Base-by-base conservation (phyloP, 192 early-diverging fungal genomes). In the Coemansia sp. region DNA sequence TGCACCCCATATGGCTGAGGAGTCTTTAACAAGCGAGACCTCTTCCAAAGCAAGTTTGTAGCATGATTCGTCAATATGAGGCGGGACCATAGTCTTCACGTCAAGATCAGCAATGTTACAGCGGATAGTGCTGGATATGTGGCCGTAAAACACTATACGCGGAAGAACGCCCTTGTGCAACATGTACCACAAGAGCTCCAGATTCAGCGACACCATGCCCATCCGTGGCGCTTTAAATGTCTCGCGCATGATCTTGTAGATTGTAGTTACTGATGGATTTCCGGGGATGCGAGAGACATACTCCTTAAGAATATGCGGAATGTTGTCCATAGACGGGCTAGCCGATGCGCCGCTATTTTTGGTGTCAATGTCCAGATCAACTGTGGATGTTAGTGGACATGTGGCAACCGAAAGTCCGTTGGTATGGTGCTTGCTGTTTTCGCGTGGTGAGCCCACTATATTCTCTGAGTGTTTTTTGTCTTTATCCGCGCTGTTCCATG, bases 191-290 rank as follows among this genome's bases (percentile, higher is more conserved):
- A 76, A 38, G 44, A 76, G 56, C 68, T 76, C 74, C 21, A 64
- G 55, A 32, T 76, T 74, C 61, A 79, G 57, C 3, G 76, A 70
- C 26, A 79, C 68, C 76, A 79, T 73, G 49, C 76, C 76, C 60
- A 70, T 79, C 16, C 76, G 76, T 8, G 76, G 76, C 48, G 76
- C 71, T 24, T 58, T 62, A 60, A 79, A 79, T 34, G 76, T 64
- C 57, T 70, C 76, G 28, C 76, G 76, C 76, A 79, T 70, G 38
- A 79, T 73, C 25, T 24, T 49, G 62, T 79, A 79, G 3, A 79
- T 57, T 10, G 44, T 60, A 8, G 49, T 30, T 19, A 68, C 51
- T 1, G 77, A 71, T 18, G 71, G 67, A 6, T 50, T 60, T 22
- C 68, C 77, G 0, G 77, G 71, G 18, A 79, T 67, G 7, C 32